phyloP scores from a whole-genome alignment of 2,329 filamentous ascomycete species.

The Calonectria naviculata region DNA sequence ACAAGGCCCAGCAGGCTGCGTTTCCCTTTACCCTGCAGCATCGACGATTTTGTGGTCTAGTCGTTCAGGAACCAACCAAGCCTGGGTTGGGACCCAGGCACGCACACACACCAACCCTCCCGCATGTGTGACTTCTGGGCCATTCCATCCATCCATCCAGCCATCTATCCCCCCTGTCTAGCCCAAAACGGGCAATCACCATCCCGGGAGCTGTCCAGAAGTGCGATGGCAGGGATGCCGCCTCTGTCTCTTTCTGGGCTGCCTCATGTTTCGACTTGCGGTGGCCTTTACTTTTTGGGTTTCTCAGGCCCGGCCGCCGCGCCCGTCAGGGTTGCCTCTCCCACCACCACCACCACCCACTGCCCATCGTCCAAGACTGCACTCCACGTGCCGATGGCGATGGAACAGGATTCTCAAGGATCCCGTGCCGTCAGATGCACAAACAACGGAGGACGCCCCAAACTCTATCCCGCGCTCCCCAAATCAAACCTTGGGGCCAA shows the following conservation, averaged over 20 bases:
- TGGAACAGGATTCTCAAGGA: background rate
- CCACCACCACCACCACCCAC: no score
- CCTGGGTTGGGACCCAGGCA: background rate
- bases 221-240: conserved; percentile 14
- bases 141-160: no score
- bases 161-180: conserved; percentile 9
- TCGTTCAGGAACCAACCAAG: background rate
- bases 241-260: conserved; percentile 27
- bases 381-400: background rate
- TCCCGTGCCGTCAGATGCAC: background rate
- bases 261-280: conserved; percentile 40
- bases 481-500: background rate
- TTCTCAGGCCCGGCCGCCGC: background rate
- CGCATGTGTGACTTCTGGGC: background rate
- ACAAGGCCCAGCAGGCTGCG: background rate
- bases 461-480: background rate
- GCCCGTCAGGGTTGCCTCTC: background rate
- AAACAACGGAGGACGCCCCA: background rate
- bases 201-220: conserved; percentile 1
- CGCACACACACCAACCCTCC: background rate
- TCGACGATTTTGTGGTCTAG: background rate
- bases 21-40: background rate
- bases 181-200: conserved; percentile 3
- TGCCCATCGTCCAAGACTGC: background rate
- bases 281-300: conserved; percentile 23